Evolutionary conservation across 139 green algal species (phyloP).

Genomic region (Penium margaritaceum): DNA sequence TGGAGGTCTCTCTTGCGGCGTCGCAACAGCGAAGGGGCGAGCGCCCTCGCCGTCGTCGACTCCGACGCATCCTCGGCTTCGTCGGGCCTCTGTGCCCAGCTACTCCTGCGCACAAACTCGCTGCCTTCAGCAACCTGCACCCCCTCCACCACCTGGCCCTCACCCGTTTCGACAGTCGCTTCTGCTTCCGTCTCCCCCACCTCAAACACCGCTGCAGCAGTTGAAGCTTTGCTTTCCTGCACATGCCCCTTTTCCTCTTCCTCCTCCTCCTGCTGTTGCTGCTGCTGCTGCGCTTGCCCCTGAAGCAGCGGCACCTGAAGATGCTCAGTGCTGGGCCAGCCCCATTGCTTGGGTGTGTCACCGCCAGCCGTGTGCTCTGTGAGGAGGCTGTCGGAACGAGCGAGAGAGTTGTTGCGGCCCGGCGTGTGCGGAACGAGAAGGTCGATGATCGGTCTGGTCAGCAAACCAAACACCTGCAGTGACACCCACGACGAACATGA

Average conservation of each 20-base stretch:
- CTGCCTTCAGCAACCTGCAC: too few species aligned
- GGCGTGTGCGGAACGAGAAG: conserved; percentile 6
- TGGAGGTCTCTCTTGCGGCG: conserved; percentile 15
- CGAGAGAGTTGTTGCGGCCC: not conserved
- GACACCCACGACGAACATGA: not conserved
- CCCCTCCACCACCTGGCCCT: not conserved
- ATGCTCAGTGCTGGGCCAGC: too few species aligned
- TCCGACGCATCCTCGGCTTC: not conserved
- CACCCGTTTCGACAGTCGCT: not conserved
- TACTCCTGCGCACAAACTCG: too few species aligned
- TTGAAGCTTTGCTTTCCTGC: too few species aligned
- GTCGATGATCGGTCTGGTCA: conserved; percentile 29
- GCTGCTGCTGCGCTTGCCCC: too few species aligned
- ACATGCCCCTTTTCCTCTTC: too few species aligned
- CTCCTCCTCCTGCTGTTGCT: too few species aligned
- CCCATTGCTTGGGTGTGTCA: not conserved
- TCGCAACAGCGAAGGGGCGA: not conserved
- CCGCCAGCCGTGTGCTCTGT: not conserved
- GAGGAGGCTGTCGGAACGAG: not conserved
- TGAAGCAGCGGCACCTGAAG: too few species aligned
- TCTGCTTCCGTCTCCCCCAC: too few species aligned
- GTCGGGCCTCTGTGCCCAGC: too few species aligned
- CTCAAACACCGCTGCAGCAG: too few species aligned
- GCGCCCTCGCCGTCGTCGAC: not conserved
- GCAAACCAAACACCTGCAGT: conserved; percentile 26